Evolutionary conservation across 768 basidiomycete genomes (phyloP), one percentile per base, ranked within the genome.

Genomic region (Trametes sanguinea): DNA sequence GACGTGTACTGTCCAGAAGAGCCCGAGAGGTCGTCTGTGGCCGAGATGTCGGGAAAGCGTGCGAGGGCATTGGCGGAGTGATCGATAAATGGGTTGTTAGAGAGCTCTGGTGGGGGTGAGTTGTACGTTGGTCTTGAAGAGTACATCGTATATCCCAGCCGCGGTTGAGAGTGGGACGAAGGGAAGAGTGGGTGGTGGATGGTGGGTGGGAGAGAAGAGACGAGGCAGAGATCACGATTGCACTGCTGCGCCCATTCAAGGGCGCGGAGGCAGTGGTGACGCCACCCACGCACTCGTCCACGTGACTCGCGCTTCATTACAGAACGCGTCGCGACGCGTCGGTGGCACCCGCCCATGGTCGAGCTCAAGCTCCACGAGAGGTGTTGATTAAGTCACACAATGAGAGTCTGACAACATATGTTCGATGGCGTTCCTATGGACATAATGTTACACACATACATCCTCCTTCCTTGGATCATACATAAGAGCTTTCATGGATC

Each of bases 61-160:
- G 71, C 63, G 39, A 68, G 66, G 17, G 74, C 71, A 62, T 72
- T 73, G 5, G 75, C 64, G 1, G 83, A 78, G 63, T 83, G 82
- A 50, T 80, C 77, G 68, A 85, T 75, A 74, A 92, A 91, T 0
- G 90, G 90, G 66, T 91, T 91, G 69, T 88, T 92, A 52, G 78
- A 76, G 50, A 77, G 69, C 8, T 75, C 75, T 29, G 72, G 67
- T 1, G 69, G 69, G 7, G 67, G 69, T 5, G 69, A 69, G 65
- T 61, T 62, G 47, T 68, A 70, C 35, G 63, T 59, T 11, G 57
- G 54, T 17, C 60, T 53, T 9, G 69, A 61, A 29, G 68, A 68
- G 54, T 67, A 71, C 68, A 71, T 71, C 30, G 54, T 66, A 71
- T 67, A 69, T 71, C 30, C 22, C 22, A 22, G 22, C 22, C 22